phyloP scores from a whole-genome alignment of 2,329 filamentous ascomycete genomes.

The Neocucurbitaria cava region DNA sequence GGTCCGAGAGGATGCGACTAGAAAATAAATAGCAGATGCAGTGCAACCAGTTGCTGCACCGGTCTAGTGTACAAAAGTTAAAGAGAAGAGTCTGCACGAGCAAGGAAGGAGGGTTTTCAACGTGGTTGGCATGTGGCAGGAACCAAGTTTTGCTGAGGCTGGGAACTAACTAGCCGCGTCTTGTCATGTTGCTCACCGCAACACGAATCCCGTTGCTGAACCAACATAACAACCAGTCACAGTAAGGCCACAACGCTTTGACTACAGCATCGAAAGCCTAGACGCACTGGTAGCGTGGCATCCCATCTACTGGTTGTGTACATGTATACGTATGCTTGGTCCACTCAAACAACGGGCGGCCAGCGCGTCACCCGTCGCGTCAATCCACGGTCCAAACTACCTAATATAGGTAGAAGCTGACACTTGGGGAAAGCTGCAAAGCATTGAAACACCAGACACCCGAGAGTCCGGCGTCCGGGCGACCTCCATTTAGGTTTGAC shows the following conservation, averaged over 20 bases:
- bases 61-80: conserved; percentile 5
- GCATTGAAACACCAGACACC: neutral
- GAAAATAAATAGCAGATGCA: conserved; percentile 14
- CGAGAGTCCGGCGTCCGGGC: neutral
- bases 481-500: neutral
- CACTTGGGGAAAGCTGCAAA: neutral
- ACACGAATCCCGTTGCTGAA: conserved; percentile 25
- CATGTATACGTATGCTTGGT: neutral
- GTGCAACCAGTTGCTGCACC: conserved; percentile 20
- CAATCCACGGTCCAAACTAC: too few relatives aligned
- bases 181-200: conserved; percentile 34
- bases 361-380: neutral
- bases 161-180: conserved; percentile 20
- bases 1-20: conserved; percentile 15
- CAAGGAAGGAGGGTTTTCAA: conserved; percentile 18
- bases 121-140: conserved; percentile 29
- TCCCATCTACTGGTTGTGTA: neutral
- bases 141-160: conserved; percentile 27
- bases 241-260: neutral
- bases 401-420: too few relatives aligned
- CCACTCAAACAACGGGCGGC: neutral
- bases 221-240: neutral
- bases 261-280: neutral
- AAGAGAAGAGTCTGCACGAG: conserved; percentile 18
- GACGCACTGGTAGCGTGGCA: neutral